Evolutionary conservation across 139 green algal species (phyloP).

Genomic region (Chlamydomonas applanata): DNA sequence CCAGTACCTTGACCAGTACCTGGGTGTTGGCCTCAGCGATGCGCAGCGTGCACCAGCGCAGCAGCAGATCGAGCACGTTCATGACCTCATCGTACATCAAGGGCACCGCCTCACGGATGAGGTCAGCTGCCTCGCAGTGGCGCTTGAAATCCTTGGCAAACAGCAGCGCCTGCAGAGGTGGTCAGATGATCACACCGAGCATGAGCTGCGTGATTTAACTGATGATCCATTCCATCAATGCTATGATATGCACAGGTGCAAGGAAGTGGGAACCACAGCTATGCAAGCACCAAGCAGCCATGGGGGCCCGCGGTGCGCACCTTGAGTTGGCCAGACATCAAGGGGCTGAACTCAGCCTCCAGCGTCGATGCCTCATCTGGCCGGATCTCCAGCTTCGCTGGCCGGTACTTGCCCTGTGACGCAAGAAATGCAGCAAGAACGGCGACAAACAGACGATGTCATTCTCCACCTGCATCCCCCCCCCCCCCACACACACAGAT

Average conservation of each 20-base stretch:
- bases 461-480: neutral
- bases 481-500: too few relatives aligned
- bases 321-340: constrained; percentile 38
- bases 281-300: neutral
- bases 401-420: constrained; percentile 34
- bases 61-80: constrained; percentile 52
- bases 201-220: neutral
- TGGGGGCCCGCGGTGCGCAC: too few relatives aligned
- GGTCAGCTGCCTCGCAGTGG: constrained; percentile 76
- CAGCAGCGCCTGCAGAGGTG: constrained; percentile 38
- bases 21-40: constrained; percentile 84
- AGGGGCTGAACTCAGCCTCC: constrained; percentile 57
- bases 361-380: constrained; percentile 67
- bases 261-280: neutral
- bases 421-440: neutral
- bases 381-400: constrained; percentile 70
- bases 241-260: too few relatives aligned
- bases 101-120: constrained; percentile 30
- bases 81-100: constrained; percentile 40
- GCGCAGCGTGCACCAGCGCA: constrained; percentile 70
- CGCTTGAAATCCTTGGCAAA: constrained; percentile 83
- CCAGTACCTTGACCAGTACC: constrained; percentile 66
- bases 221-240: neutral
- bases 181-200: neutral
- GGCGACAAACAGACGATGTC: neutral